Conservation (phyloP, 805 yeast species). For the Ogataea pini region DNA sequence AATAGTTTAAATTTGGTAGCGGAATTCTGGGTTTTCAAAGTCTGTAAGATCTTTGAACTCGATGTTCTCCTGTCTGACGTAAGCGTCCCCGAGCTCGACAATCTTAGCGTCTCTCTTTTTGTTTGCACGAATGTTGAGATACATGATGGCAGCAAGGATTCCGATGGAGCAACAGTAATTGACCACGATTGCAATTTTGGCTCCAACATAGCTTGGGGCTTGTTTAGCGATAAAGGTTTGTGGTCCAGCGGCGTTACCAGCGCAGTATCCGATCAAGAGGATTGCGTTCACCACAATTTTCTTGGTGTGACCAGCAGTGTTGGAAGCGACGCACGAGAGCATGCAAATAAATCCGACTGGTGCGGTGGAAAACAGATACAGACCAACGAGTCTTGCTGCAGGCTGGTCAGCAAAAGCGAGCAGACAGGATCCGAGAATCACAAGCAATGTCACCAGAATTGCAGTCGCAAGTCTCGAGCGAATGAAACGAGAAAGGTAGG, state of each 20-base stretch:
- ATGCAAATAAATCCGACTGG: conserved; percentile 32
- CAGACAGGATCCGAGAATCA: conserved; percentile 32
- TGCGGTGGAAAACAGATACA: conserved; percentile 29
- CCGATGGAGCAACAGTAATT: conserved; percentile 24
- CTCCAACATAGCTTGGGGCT: conserved; percentile 50
- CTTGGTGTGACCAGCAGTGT: conserved; percentile 55
- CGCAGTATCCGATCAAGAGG: conserved; percentile 39
- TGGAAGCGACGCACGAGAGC: conserved; percentile 31
- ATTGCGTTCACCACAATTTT: conserved; percentile 43
- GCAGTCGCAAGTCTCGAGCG: conserved; percentile 29
- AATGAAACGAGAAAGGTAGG: conserved; percentile 27
- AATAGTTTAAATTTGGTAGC: conserved; percentile 16
- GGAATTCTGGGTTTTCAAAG: conserved; percentile 40
- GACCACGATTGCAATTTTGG: conserved; percentile 36
- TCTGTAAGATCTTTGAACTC: conserved; percentile 50
- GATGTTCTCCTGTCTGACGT: conserved; percentile 31
- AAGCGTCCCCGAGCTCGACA: conserved; percentile 21
- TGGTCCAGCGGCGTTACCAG: conserved; percentile 53
- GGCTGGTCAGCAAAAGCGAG: conserved; percentile 27
- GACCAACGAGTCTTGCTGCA: conserved; percentile 30
- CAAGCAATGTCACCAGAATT: conserved; percentile 18
- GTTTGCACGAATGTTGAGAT: conserved; percentile 24
- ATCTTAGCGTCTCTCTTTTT: conserved; percentile 25
- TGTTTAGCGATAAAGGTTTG: conserved; percentile 50
- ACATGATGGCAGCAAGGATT: conserved; percentile 43